A percentile compares a stretch with the other conserved stretches of the same genome.
Conservation (phyloP, 352 stramenopile genomes). For the Phytophthora ramorum region DNA sequence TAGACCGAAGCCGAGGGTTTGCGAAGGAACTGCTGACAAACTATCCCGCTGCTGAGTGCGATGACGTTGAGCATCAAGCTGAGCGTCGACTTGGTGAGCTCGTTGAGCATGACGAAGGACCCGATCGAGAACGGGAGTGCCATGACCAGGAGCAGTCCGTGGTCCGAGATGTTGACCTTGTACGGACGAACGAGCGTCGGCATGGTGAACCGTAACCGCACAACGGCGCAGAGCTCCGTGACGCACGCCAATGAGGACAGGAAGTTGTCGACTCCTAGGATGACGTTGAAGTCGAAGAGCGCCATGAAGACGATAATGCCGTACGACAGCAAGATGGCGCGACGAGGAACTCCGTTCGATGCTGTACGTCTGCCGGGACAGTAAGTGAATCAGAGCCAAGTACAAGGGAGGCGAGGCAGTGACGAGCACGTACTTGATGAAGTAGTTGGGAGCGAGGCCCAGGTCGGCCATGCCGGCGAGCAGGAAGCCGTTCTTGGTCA, state of each 20-base stretch:
- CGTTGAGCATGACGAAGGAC: constrained; percentile 69
- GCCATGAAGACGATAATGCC: constrained; percentile 89
- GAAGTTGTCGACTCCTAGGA: constrained; percentile 94
- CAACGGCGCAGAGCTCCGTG: constrained; percentile 92
- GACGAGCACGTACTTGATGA: constrained; percentile 73
- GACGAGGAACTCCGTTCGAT: constrained; percentile 62
- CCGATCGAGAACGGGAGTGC: constrained; percentile 68
- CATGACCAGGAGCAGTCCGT: constrained; percentile 46
- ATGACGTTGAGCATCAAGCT: constrained; percentile 63
- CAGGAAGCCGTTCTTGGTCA: constrained; percentile 94
- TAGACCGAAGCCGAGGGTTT: constrained; percentile 46
- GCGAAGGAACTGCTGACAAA: constrained; percentile 68
- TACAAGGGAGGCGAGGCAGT: constrained; percentile 3
- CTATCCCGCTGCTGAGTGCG: constrained; percentile 53
- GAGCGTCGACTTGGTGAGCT: constrained; percentile 65
- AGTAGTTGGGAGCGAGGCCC: constrained; percentile 88
- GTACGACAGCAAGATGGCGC: constrained; percentile 87
- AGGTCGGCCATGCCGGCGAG: constrained; percentile 89
- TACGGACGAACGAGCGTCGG: constrained; percentile 81
- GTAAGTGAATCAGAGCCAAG: constrained; percentile 23
- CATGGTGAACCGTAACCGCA: constrained; percentile 87
- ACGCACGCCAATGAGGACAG: constrained; percentile 91
- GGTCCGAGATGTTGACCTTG: constrained; percentile 72
- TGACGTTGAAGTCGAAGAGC: constrained; percentile 89
- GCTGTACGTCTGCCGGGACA: constrained; percentile 47